Evolutionary conservation across 169 alveolate species (phyloP).

Genomic region (Blepharisma undulans): DNA sequence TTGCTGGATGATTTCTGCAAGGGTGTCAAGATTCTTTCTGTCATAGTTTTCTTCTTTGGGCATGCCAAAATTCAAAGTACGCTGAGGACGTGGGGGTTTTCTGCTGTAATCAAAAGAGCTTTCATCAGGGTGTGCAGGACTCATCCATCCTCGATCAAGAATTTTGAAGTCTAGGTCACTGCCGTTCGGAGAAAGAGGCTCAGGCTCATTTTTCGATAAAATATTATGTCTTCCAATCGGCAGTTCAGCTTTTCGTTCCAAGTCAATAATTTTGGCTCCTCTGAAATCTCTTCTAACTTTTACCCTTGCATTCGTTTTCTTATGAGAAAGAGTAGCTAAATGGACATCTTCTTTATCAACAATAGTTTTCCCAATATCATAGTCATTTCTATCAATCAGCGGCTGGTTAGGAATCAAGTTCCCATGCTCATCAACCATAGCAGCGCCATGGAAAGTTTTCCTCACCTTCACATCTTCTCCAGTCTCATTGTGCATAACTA

Average conservation of each 20-base stretch:
- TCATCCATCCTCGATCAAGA: slow-evolving; percentile 15
- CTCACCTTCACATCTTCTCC: slow-evolving; percentile 41
- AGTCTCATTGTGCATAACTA: slow-evolving; percentile 39
- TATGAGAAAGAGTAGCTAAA: slow-evolving; percentile 20
- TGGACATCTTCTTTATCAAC: slow-evolving; percentile 43
- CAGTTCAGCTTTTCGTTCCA: slow-evolving; percentile 15
- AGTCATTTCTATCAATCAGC: slow-evolving; percentile 34
- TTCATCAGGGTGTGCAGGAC: neutral
- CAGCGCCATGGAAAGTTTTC: slow-evolving; percentile 34
- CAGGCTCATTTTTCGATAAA: slow-evolving; percentile 16
- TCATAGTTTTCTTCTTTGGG: neutral
- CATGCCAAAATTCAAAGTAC: neutral
- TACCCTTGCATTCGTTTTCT: slow-evolving; percentile 1
- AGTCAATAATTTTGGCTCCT: slow-evolving; percentile 40
- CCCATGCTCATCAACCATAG: slow-evolving; percentile 35
- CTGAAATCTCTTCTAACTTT: slow-evolving; percentile 32
- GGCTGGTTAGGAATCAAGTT: slow-evolving; percentile 25
- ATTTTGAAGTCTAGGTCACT: neutral
- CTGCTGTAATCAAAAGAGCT: neutral
- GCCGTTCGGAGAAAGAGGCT: neutral
- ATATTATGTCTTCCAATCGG: neutral
- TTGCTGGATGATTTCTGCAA: neutral
- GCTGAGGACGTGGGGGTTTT: neutral
- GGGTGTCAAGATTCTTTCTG: slow-evolving; percentile 1
- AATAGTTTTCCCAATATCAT: slow-evolving; percentile 33